Conservation (phyloP, 2,329 filamentous ascomycete species). For the Ilyonectria sp. region DNA sequence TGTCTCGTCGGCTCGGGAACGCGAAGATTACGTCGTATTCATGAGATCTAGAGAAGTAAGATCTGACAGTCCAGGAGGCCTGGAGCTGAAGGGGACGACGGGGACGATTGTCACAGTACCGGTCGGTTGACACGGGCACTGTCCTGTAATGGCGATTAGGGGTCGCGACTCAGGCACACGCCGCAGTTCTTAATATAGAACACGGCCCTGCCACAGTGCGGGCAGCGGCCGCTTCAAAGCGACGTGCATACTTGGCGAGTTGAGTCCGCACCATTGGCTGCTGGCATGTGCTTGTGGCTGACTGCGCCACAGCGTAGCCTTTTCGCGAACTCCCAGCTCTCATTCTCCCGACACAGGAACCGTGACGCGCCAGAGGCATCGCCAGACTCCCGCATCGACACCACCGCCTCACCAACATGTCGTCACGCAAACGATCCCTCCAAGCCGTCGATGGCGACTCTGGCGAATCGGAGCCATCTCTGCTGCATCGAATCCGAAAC, state of each 20-base stretch:
- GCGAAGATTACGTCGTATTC: conserved; percentile 35
- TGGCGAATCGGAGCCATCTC: conserved; percentile 34
- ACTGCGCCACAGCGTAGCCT: conserved; percentile 42
- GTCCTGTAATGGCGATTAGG: conserved; percentile 30
- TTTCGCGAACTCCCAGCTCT: conserved; percentile 41
- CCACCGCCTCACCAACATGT: conserved; percentile 42
- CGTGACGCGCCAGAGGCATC: conserved; percentile 46
- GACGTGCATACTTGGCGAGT: conserved; percentile 36
- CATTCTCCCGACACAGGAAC: conserved; percentile 37
- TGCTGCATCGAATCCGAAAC: conserved; percentile 80
- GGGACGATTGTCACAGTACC: conserved; percentile 34
- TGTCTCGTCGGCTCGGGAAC: conserved; percentile 25
- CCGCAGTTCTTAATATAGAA: conserved; percentile 44
- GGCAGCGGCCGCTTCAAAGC: conserved; percentile 19
- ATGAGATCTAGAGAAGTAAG: conserved; percentile 31
- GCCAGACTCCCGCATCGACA: conserved; percentile 33
- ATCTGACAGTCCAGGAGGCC: conserved; percentile 43
- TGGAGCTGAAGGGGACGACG: conserved; percentile 26
- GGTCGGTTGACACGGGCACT: conserved; percentile 30
- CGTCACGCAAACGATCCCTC: conserved; percentile 47
- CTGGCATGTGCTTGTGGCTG: conserved; percentile 48
- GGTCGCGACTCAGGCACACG: conserved; percentile 16
- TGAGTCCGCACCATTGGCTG: conserved; percentile 25
- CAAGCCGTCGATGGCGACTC: conserved; percentile 37
- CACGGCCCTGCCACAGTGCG: conserved; percentile 43